Base-by-base conservation (phyloP, 495 filamentous ascomycete species). In the Talaromyces proteolyticus region DNA sequence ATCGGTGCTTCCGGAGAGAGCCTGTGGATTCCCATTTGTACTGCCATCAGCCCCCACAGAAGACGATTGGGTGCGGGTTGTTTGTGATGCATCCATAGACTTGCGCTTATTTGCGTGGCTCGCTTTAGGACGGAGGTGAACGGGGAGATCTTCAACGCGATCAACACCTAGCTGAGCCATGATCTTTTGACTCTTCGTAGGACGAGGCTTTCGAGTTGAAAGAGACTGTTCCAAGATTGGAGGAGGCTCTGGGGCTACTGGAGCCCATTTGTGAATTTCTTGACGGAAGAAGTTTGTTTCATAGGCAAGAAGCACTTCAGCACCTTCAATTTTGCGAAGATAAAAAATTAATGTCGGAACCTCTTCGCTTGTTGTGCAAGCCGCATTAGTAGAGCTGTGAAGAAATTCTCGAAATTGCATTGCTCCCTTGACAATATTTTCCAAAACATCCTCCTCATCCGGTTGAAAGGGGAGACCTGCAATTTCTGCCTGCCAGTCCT, bases 221-320 rank as follows among this genome's bases (percentile, higher is more conserved):
- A 89, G 80, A 0, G 91, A 96, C 38, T 81, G 73, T 20, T 95
- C 87, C 7, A 96, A 74, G 21, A 89, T 79, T 48, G 91, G 90
- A 23, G 93, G 93, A 10, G 69, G 74, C 25, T 89, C 78, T 0
- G 90, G 88, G 4, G 93, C 92, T 42, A 99, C 90, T 5, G 91
- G 94, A 20, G 82, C 85, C 93, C 90, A 96, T 59, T 88, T 95
- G 68, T 99, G 94, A 40, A 99, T 79, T 62, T 96, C 91, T 54
- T 94, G 89, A 19, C 90, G 82, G 74, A 99, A 94, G 67, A 95
- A 96, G 62, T 99, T 99, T 6, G 91, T 96, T 67, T 99, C 93
- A 48, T 85, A 85, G 2, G 91, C 80, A 8, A 99, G 68, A 6
- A 99, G 78, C 42, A 99, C 91, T 63, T 99, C 93, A 11, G 93